These are phyloP conservation scores for Raphidocelis subcapitata DNA, from an alignment of 139 green algal genomes.

Conservation along the genomic window DNA sequence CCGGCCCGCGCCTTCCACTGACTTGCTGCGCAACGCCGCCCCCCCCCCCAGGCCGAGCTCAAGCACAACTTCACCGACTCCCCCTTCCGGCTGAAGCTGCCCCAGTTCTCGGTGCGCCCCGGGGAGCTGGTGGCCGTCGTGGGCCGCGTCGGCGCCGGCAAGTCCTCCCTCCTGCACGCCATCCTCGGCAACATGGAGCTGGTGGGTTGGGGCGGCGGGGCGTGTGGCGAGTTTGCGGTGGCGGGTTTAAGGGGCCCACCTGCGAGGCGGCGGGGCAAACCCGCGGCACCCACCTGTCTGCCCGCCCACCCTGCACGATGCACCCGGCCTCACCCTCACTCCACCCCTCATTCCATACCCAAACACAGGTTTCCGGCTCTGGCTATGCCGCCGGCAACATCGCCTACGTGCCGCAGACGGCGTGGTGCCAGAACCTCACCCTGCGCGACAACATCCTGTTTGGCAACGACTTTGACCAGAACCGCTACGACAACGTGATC, in stretches of 20 bases:
- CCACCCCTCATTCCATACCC: not conserved
- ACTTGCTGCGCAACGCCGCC: too few species aligned
- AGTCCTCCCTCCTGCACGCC: conserved; percentile 42
- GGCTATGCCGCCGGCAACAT: conserved; percentile 35
- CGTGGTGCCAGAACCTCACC: conserved; percentile 76
- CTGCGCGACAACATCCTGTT: conserved; percentile 71
- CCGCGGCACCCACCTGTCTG: too few species aligned
- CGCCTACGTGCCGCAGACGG: conserved; percentile 56
- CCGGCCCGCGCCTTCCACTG: too few species aligned
- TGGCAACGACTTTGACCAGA: conserved; percentile 48
- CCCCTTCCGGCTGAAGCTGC: conserved; percentile 52
- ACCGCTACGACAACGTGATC: conserved; percentile 47
- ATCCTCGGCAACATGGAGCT: conserved; percentile 58
- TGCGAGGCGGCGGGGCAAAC: too few species aligned
- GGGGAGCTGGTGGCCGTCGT: conserved; percentile 63
- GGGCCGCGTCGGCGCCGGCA: conserved; percentile 53
- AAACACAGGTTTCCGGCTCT: conserved; percentile 11
- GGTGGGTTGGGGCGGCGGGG: not conserved
- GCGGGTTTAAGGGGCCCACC: too few species aligned
- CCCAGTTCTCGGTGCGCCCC: conserved; percentile 36
- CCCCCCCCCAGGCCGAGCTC: conserved; percentile 43
- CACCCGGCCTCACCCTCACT: too few species aligned
- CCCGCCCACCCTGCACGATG: too few species aligned
- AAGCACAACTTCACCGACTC: conserved; percentile 41
- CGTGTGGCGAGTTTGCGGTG: too few species aligned